phyloP scores from a whole-genome alignment of 768 basidiomycete genomes.

The Polyporus arcularius region DNA sequence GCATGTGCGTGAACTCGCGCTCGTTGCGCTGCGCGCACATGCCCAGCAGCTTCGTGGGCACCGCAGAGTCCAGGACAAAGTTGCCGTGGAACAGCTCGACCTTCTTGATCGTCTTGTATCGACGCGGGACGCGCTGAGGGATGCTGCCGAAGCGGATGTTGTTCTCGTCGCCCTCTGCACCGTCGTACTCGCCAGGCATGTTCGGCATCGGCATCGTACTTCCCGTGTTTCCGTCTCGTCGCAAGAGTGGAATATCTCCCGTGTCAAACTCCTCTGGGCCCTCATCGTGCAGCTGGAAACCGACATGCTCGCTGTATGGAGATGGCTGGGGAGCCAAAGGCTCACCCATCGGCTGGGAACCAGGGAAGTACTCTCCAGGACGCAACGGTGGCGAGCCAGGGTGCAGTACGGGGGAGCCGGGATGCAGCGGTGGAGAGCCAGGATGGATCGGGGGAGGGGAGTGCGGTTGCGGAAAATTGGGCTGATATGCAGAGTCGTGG shows the following conservation, averaged over 20 bases:
- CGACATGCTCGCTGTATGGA: constrained; percentile 7
- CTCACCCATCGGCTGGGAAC: constrained; percentile 12
- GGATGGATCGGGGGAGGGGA: constrained; percentile 17
- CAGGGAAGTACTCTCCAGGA: constrained; percentile 21
- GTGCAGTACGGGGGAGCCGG: constrained; percentile 2
- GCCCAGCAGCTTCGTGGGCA: constrained; percentile 88
- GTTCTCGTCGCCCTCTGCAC: constrained; percentile 37
- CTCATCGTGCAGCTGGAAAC: constrained; percentile 44
- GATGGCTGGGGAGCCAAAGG: constrained; percentile 14
- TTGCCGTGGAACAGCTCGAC: constrained; percentile 94
- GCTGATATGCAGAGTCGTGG: constrained; percentile 13
- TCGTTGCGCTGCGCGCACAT: constrained; percentile 77
- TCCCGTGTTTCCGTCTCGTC: constrained; percentile 32
- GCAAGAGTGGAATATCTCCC: constrained; percentile 69
- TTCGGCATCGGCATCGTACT: constrained; percentile 38
- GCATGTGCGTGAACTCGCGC: constrained; percentile 94
- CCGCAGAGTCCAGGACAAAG: constrained; percentile 86
- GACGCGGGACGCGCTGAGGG: constrained; percentile 84
- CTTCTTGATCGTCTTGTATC: constrained; percentile 93
- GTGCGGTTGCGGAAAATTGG: constrained; percentile 27
- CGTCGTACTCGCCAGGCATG: constrained; percentile 42
- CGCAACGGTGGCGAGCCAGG: constrained; percentile 21
- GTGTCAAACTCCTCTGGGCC: constrained; percentile 47
- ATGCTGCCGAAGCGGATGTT: constrained; percentile 89
- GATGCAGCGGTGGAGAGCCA: constrained; percentile 5